These are phyloP conservation scores for Talaromyces sp. DNA, from an alignment of 2,329 filamentous ascomycete genomes.

Conservation along the genomic window DNA sequence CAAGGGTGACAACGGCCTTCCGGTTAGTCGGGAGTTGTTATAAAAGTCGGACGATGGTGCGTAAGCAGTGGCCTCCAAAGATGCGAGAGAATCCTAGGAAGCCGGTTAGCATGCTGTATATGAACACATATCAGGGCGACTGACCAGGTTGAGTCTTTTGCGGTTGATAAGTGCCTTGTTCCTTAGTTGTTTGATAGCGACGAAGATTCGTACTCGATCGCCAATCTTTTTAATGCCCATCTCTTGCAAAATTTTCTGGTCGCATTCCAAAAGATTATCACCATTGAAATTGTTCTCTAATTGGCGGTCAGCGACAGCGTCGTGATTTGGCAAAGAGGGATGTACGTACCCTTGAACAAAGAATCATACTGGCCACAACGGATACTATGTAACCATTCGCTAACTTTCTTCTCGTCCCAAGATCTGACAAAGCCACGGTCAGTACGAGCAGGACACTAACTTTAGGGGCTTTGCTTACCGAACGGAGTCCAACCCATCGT, in stretches of 20 bases:
- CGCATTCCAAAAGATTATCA: slow-evolving; percentile 93
- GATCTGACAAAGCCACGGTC: slow-evolving; percentile 35
- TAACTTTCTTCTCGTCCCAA: slow-evolving; percentile 89
- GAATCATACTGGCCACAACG: slow-evolving; percentile 93
- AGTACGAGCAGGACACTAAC: slow-evolving; percentile 13
- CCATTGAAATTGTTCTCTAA: slow-evolving; percentile 90
- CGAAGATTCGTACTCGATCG: slow-evolving; percentile 85
- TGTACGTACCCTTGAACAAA: slow-evolving; percentile 62
- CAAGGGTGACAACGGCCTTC: slow-evolving; percentile 61
- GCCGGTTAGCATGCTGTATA: slow-evolving; percentile 4
- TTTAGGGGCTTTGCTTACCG: slow-evolving; percentile 47
- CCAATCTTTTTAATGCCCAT: slow-evolving; percentile 98
- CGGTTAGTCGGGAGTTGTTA: slow-evolving; percentile 48
- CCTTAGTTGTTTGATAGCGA: slow-evolving; percentile 76
- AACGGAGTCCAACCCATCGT: slow-evolving; percentile 68
- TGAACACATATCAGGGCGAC: slow-evolving; percentile 18
- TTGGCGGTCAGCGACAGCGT: neutral
- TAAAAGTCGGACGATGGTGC: slow-evolving; percentile 62
- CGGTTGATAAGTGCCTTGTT: slow-evolving; percentile 71
- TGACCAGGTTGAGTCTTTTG: slow-evolving; percentile 80
- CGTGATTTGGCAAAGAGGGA: neutral
- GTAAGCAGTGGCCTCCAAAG: slow-evolving; percentile 62
- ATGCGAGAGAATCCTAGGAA: slow-evolving; percentile 72
- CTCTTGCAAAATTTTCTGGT: slow-evolving; percentile 92
- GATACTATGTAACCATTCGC: slow-evolving; percentile 84